Percentiles rank a stretch among this genome's conserved stretches.
Conservation (phyloP, 139 green algal species). For the Volvox africanus region DNA sequence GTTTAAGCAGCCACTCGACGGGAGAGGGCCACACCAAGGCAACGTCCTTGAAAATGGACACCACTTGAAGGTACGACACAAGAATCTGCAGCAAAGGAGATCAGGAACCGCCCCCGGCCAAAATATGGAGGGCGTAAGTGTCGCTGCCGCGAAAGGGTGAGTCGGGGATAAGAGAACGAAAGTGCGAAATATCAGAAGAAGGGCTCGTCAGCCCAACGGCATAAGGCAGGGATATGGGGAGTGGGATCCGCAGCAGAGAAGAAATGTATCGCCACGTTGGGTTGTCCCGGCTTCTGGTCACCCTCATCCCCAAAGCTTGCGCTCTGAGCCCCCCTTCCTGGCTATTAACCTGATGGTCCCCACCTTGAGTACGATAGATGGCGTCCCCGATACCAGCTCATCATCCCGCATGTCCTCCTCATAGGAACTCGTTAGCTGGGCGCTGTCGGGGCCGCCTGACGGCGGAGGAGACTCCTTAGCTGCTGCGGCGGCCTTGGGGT, state of each 20-base stretch:
- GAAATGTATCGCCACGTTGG: too few species aligned
- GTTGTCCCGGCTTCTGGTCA: neutral
- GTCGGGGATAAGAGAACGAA: too few species aligned
- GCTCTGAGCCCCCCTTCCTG: neutral
- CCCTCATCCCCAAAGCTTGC: neutral
- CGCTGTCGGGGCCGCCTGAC: neutral
- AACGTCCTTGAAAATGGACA: slow-evolving; percentile 22
- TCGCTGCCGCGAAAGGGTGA: too few species aligned
- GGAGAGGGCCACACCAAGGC: slow-evolving; percentile 41
- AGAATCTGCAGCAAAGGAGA: slow-evolving; percentile 27
- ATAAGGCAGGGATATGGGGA: too few species aligned
- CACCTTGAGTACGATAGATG: slow-evolving; percentile 54
- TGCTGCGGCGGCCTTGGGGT: neutral
- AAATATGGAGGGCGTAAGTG: too few species aligned
- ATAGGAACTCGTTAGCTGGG: neutral
- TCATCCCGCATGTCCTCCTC: slow-evolving; percentile 15
- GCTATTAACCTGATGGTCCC: neutral
- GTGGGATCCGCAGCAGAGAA: too few species aligned
- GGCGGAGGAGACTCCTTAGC: neutral
- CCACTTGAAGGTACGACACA: slow-evolving; percentile 53
- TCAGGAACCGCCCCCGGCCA: too few species aligned
- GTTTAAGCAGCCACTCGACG: slow-evolving; percentile 35
- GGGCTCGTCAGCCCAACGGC: too few species aligned
- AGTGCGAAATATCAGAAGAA: too few species aligned
- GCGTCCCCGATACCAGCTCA: slow-evolving; percentile 11